Evolutionary conservation across 2,329 filamentous ascomycete species (phyloP), one percentile per base, ranked within the genome.

Genomic region (Pseudofabraea citricarpa): DNA sequence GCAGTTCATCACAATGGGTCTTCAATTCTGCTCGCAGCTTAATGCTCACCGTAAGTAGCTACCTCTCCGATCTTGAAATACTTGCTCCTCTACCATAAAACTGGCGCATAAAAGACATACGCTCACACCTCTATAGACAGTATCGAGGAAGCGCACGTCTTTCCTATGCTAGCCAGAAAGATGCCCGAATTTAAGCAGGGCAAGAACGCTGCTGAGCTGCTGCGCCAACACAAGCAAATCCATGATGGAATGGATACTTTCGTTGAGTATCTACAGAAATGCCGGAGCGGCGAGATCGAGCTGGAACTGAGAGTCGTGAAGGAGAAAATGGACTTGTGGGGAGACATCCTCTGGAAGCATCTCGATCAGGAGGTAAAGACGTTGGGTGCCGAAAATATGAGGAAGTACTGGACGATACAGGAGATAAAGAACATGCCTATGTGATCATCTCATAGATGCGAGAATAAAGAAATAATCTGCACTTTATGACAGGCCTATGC

Each of bases 311-410:
- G 43, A 13, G 78, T 80, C 56, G 61, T 95, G 62, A 84, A 81
- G 67, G 69, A 64, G 26, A 74, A 87, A 56, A 82, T 95, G 81
- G 86, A 94, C 63, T 64, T 64, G 4, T 95, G 90, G 78, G 86
- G 86, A 9, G 70, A 72, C 8, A 86, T 95, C 50, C 63, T 95
- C 38, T 91, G 88, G 86, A 70, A 69, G 57, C 90, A 95, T 72
- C 67, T 95, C 47, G 87, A 93, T 56, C 83, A 90, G 55, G 90
- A 95, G 72, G 89, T 95, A 6, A 69, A 73, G 63, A 77, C 85
- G 52, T 64, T 95, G 23, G 79, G 83, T 2, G 89, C 89, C 35
- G 86, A 93, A 63, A 94, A 91, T 61, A 95, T 95, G 90, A 74
- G 87, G 54, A 79, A 73, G 64, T 90, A 86, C 64, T 95, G 87